Evolutionary conservation across 2,329 filamentous ascomycete species (phyloP), one percentile per base, ranked within the genome.

Genomic region (Fusarium newnesense): DNA sequence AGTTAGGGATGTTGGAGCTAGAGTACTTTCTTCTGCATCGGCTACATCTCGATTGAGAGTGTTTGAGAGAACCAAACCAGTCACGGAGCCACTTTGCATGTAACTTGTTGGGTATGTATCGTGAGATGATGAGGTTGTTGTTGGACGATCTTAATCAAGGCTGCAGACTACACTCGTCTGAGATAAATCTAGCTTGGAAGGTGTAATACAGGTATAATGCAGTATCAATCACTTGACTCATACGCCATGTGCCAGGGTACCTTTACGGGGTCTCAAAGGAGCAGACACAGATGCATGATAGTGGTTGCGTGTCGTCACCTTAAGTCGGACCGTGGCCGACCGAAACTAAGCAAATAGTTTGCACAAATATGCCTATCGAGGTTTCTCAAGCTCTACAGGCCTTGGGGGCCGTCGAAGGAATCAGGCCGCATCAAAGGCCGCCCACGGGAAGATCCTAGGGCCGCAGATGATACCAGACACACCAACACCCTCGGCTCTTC

Each of bases 211-310:
- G 19, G 57, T 44, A 61, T 42, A 66, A 66, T 68, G 64, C 66
- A 70, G 64, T 65, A 70, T 59, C 66, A 78, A 76, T 80, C 78
- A 79, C 78, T 80, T 80, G 78, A 80, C 77, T 74, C 64, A 59
- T 70, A 70, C 66, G 53, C 67, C 59, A 79, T 79, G 78, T 79
- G 72, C 75, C 70, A 70, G 70, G 78, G 72, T 44, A 52, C 56
- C 53, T 60, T 54, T 65, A n/a, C 69, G 76, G 68, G 69, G 63
- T 66, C 61, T 60, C 24, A n/a, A 66, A 68, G 47, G 40, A 40
- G 58, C 43, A 63, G 64, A 65, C 39, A 57, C 47, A 70, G 57
- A 68, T 64, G 72, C 66, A 75, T 67, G 65, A 64, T 64, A 60
- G 37, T 64, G 65, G 47, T 64, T 76, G 58, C 54, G 40, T 67